Percentiles rank a stretch among this genome's conserved stretches.
Evolutionary conservation across 805 yeast genomes (phyloP).

Genomic region (Millerago galiae): DNA sequence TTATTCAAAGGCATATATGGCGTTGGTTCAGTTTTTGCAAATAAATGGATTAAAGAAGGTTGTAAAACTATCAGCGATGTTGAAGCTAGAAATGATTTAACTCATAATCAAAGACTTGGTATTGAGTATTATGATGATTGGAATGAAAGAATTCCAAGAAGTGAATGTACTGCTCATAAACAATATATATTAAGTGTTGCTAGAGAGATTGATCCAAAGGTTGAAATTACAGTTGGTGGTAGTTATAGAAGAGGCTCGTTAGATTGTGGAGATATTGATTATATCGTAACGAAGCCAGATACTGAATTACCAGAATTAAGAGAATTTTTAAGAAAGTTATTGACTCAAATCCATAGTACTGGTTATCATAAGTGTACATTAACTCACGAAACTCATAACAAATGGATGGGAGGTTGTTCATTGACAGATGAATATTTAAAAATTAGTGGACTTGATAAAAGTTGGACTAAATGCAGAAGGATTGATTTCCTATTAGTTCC

Average conservation of each 20-base stretch:
- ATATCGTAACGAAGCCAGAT: conserved; percentile 35
- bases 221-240: conserved; percentile 39
- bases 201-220: conserved; percentile 27
- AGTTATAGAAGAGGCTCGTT: conserved; percentile 44
- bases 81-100: conserved; percentile 22
- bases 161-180: conserved; percentile 36
- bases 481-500: conserved; percentile 46
- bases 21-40: conserved; percentile 40
- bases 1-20: conserved; percentile 39
- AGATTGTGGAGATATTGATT: conserved; percentile 48
- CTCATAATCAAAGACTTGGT: conserved; percentile 31
- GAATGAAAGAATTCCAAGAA: conserved; percentile 36
- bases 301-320: conserved; percentile 22
- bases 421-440: conserved; percentile 20
- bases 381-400: conserved; percentile 11
- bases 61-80: conserved; percentile 34
- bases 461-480: conserved; percentile 39
- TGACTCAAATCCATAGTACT: conserved; percentile 19
- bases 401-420: conserved; percentile 32
- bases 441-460: conserved; percentile 25
- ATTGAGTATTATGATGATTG: conserved; percentile 43
- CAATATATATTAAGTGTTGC: conserved; percentile 25
- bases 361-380: conserved; percentile 25
- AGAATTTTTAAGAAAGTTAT: conserved; percentile 17
- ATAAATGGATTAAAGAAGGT: conserved; percentile 34